Conservation (phyloP, 1,284 basidiomycete species). For the Microbotryum silenes-acaulis region DNA sequence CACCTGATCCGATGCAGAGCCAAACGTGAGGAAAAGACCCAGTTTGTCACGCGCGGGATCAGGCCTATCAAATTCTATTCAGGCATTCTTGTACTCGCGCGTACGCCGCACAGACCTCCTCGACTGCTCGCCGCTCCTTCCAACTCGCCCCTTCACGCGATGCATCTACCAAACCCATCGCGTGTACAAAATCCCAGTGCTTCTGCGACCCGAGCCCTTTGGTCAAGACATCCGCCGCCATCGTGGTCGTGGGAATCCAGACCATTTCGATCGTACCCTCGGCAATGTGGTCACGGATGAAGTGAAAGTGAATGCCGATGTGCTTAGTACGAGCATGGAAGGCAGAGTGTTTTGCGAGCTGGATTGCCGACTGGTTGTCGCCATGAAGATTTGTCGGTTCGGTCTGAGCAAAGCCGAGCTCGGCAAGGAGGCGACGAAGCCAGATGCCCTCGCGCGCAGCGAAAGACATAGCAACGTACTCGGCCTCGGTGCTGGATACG, state of each 20-base stretch:
- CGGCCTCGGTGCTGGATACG: conserved; percentile 43
- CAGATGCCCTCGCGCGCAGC: conserved; percentile 44
- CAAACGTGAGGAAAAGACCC: too few relatives aligned
- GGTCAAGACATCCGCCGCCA: conserved; percentile 32
- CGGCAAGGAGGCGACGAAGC: conserved; percentile 37
- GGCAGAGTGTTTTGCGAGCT: conserved; percentile 28
- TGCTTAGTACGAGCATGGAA: conserved; percentile 37
- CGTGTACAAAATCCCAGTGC: too few relatives aligned
- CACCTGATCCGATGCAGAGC: too few relatives aligned
- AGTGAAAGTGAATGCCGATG: conserved; percentile 37
- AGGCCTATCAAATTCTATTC: too few relatives aligned
- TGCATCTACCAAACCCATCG: too few relatives aligned
- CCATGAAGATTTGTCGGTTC: conserved; percentile 25
- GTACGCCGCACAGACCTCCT: too few relatives aligned
- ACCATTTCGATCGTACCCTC: conserved; percentile 11
- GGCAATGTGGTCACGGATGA: conserved; percentile 32
- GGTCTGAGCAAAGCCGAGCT: conserved; percentile 27
- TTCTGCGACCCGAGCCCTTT: conserved; percentile 14
- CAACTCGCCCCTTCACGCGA: too few relatives aligned
- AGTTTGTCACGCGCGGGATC: too few relatives aligned
- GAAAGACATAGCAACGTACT: conserved; percentile 48
- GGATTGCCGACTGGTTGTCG: conserved; percentile 37
- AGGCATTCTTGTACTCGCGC: too few relatives aligned
- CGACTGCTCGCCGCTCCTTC: too few relatives aligned
- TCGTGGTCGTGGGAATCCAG: conserved; percentile 27